Evolutionary conservation across 495 filamentous ascomycete species (phyloP).

Genomic region (Tuber microsphaerosporum): DNA sequence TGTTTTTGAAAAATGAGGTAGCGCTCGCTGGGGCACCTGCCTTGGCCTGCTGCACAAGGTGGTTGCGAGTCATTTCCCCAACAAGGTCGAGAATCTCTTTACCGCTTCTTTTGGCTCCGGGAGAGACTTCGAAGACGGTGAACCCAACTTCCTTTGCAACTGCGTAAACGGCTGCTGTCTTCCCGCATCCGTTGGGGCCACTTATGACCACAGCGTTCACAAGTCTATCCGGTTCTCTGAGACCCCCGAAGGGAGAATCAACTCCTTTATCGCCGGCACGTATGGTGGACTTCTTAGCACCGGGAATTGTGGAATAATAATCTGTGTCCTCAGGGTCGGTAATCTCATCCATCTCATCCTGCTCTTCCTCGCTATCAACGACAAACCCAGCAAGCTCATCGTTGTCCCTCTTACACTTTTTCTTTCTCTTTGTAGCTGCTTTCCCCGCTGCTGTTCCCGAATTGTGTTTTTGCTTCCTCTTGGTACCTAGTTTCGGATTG

Average conservation of each 20-base stretch:
- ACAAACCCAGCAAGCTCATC: slow-evolving; percentile 77
- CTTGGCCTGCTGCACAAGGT: slow-evolving; percentile 62
- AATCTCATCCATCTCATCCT: slow-evolving; percentile 64
- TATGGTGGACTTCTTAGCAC: slow-evolving; percentile 58
- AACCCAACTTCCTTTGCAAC: slow-evolving; percentile 93
- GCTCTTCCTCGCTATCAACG: slow-evolving; percentile 75
- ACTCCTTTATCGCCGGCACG: slow-evolving; percentile 50
- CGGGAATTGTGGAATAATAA: slow-evolving; percentile 45
- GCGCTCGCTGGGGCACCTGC: slow-evolving; percentile 51
- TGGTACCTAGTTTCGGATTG: slow-evolving; percentile 14
- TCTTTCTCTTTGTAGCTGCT: slow-evolving; percentile 47
- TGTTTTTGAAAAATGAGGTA: slow-evolving; percentile 63
- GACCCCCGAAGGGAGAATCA: slow-evolving; percentile 41
- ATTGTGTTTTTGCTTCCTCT: slow-evolving; percentile 45
- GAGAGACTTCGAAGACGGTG: slow-evolving; percentile 90
- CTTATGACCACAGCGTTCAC: slow-evolving; percentile 70
- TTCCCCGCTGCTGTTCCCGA: slow-evolving; percentile 43
- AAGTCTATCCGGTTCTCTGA: slow-evolving; percentile 47
- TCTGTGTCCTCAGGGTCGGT: slow-evolving; percentile 56
- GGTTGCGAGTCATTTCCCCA: slow-evolving; percentile 93
- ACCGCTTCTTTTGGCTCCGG: slow-evolving; percentile 72
- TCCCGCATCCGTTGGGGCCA: slow-evolving; percentile 84
- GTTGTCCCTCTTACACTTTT: slow-evolving; percentile 62
- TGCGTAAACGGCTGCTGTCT: slow-evolving; percentile 86
- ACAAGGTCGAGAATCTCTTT: slow-evolving; percentile 87